A percentile compares a stretch with the other conserved stretches of the same genome.
These are phyloP conservation scores for Scheffersomyces cryptocercus DNA, from an alignment of 1,139 yeast species.

Conservation along the genomic window DNA sequence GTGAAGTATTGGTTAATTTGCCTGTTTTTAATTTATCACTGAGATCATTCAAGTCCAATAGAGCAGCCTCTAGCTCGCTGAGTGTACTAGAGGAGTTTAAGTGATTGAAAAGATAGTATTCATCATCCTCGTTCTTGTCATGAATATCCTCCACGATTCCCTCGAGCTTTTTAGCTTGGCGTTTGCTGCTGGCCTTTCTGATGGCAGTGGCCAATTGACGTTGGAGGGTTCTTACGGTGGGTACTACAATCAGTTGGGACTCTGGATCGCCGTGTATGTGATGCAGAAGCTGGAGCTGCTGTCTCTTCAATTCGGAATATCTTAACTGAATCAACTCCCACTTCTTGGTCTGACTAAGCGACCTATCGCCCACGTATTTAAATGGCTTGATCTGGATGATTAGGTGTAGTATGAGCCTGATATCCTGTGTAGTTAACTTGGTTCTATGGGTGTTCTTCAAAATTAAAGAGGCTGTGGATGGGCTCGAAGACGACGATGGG, in stretches of 20 bases:
- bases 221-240: conserved; percentile 41
- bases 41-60: conserved; percentile 31
- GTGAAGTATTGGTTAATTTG: conserved; percentile 19
- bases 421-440: conserved; percentile 30
- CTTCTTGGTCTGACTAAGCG: conserved; percentile 34
- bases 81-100: conserved; percentile 21
- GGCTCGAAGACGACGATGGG: conserved; percentile 2
- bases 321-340: conserved; percentile 36
- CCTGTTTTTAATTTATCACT: conserved; percentile 35
- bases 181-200: conserved; percentile 25
- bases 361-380: conserved; percentile 38
- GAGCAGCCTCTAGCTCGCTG: conserved; percentile 30
- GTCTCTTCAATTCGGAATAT: conserved; percentile 22
- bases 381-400: conserved; percentile 37
- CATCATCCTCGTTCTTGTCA: conserved; percentile 1
- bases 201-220: conserved; percentile 38
- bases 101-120: conserved; percentile 11
- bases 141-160: conserved; percentile 5
- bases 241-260: conserved; percentile 19
- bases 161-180: conserved; percentile 9
- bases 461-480: neutral
- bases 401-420: conserved; percentile 30
- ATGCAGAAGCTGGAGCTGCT: conserved; percentile 1
- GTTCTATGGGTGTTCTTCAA: conserved; percentile 16
- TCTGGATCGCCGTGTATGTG: conserved; percentile 3